Percentiles rank a stretch among this genome's conserved stretches.
Evolutionary conservation across 2,329 filamentous ascomycete species (phyloP).

Genomic region (Diaporthe australafricana): DNA sequence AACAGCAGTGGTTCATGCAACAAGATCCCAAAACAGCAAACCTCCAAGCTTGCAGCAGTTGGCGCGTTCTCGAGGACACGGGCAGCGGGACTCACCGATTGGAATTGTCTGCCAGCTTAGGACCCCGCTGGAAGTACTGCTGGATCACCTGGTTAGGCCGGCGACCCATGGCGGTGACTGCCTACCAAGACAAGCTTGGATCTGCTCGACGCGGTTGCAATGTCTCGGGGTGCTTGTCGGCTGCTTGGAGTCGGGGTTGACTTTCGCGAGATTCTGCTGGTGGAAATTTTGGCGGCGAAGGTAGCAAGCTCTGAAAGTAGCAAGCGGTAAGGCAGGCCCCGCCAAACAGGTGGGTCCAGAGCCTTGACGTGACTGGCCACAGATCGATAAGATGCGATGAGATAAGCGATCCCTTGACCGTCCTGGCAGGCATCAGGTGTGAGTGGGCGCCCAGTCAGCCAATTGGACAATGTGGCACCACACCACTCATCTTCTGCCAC

Average conservation of each 20-base stretch:
- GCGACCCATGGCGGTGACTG: constrained; percentile 72
- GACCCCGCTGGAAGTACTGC: constrained; percentile 88
- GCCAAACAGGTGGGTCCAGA: background rate
- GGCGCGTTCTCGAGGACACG: background rate
- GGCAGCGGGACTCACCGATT: constrained; percentile 82
- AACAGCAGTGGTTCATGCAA: background rate
- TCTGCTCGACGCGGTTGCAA: background rate
- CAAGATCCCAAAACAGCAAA: background rate
- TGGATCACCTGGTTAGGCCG: constrained; percentile 87
- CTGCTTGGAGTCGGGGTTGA: constrained; percentile 23
- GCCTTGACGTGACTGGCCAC: background rate
- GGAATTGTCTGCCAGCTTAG: constrained; percentile 88
- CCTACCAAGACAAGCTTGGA: constrained; percentile 28
- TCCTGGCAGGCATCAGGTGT: background rate
- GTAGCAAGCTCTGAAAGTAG: constrained; percentile 8
- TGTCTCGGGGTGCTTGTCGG: background rate
- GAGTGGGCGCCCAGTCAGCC: too few relatives aligned
- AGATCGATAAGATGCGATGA: constrained; percentile 15
- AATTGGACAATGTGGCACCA: too few relatives aligned
- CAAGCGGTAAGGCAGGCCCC: constrained; percentile 27
- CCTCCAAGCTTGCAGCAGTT: background rate
- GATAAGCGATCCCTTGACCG: background rate
- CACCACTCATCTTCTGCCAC: too few relatives aligned
- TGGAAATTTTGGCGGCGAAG: constrained; percentile 32
- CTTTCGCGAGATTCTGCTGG: constrained; percentile 33